Base-by-base conservation (phyloP, 768 basidiomycete species). In the Myochromella boudieri region DNA sequence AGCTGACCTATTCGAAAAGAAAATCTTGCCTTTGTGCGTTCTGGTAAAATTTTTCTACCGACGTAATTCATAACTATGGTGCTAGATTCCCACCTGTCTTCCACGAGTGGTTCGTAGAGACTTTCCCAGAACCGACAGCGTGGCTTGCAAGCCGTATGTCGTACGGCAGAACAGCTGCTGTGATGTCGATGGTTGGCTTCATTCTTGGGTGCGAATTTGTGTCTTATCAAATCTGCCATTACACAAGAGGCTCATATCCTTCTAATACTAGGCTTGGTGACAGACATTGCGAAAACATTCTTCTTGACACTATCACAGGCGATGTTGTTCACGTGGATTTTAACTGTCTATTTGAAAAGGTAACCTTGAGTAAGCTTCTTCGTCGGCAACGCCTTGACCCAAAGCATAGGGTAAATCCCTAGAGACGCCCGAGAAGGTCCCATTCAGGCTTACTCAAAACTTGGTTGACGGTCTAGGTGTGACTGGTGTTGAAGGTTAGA, bases 161-260 rank as follows among this genome's bases (percentile, higher is more conserved):
- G 1, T 99, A 95, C 60, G 85, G 80, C 3, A 78, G 95, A 33
- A 97, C 95, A 0, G 81, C 89, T 0, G 97, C 95, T 0, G 97
- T 98, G 44, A 98, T 97, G 87, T 97, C 90, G 1, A 98, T 99
- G 90, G 90, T 98, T 17, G 97, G 97, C 9, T 95, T 90, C 58
- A 93, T 99, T 33, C 73, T 98, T 10, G 95, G 95, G 93, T 95
- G 53, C 44, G 84, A 18, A 44, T 18, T 32, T 6, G 21, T 40
- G 24, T 4, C 15, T 5, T 17, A 22, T 37, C 6, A 17, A 17
- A 45, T 14, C 10, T 42, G 21, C 38, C 37, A 17, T 4, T 25
- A 26, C 28, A 21, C 44, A 18, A 36, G 10, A 12, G 24, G 3
- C 9, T 20, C n/a, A 22, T 24, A 12, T 6, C 33, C n/a, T n/a